Base-by-base conservation (phyloP, 2,329 filamentous ascomycete species). In the Trichoderma harzianum region DNA sequence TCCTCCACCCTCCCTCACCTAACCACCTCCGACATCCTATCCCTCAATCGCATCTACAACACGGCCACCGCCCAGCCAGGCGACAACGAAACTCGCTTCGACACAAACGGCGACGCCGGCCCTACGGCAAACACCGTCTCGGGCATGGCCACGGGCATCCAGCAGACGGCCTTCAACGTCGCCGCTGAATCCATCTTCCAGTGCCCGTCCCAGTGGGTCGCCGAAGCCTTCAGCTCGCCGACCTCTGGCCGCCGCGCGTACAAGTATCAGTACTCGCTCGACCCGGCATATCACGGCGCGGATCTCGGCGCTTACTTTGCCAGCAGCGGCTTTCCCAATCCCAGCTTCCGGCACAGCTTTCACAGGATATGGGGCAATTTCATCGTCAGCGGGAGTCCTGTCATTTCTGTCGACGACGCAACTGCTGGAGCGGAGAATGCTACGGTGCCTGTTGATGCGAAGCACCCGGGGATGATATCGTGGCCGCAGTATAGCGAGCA, bases 121-220 rank as follows among this genome's bases (percentile, higher is more conserved):
- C 80, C 82, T 1, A 88, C 83, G 5, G 86, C 87, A 1, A 78
- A 88, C 24, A 86, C 86, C 47, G 82, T 86, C 53, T 86, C 84
- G 24, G 80, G 81, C 34, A 82, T 82, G 39, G 86, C 81, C 2
- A 84, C 83, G 2, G 87, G 87, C 28, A 86, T 87, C 75, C 87
- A 89, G 73, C 87, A 90, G 75, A 82, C 84, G 30, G 85, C 83
- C 10, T 79, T 82, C 72, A 86, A 88, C 75, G 84, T 89, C 62
- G 86, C 85, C 73, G 86, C 84, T 55, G 88, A 90, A 77, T 81
- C 84, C 1, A 86, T 85, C 2, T 89, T 89, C 72, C 81, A 86
- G 57, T 90, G 88, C 76, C 84, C 87, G 0, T 83, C 84, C 0
- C 88, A 89, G 77, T 89, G 86, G 87, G 78, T 89, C 70, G 83